Base-by-base conservation (phyloP, 2,329 filamentous ascomycete genomes). In the Geosmithia flava region DNA sequence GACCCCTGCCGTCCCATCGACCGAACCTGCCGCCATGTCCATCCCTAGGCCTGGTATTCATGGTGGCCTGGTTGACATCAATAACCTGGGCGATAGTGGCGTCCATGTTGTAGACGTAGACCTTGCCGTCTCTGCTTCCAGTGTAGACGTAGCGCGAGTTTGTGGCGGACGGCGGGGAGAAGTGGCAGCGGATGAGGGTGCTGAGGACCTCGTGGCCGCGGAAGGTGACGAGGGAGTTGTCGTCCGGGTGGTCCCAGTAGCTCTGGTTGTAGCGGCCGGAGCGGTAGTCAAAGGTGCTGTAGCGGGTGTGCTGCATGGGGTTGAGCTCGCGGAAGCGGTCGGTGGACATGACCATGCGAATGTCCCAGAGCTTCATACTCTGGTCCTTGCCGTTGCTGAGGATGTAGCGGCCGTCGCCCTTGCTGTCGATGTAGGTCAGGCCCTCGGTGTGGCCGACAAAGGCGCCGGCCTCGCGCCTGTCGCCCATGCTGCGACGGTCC, bases 351-450 rank as follows among this genome's bases (percentile, higher is more conserved):
- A 89, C 91, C 74, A 87, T 94, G 47, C 91, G 76, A 49, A 96
- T 63, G 62, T 98, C 93, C 93, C 93, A 98, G 0, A 98, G 75
- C 66, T 97, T 97, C 80, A 95, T 95, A 42, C 83, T 91, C 64
- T 97, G 93, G 60, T 98, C 93, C 61, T 97, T 98, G 52, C 81
- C 87, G 58, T 98, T 98, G 54, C 84, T 90, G 23, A 98, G 77
- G 8, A 97, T 85, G 62, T 97, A 97, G 49, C 81, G 71, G 3
- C 81, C 81, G 58, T 85, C 81, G 47, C 79, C 79, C 58, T 85
- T 85, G 63, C 76, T 81, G 62, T 85, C 81, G 48, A 85, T 74
- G 57, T 84, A 84, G 0, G 81, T 85, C 46, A 85, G 58, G 2
- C 81, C 81, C 59, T 84, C 78, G 47, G 77, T 72, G 55, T 85